Evolutionary conservation across 148 eudicot species (phyloP).

Genomic region (Polygonum maritimum): DNA sequence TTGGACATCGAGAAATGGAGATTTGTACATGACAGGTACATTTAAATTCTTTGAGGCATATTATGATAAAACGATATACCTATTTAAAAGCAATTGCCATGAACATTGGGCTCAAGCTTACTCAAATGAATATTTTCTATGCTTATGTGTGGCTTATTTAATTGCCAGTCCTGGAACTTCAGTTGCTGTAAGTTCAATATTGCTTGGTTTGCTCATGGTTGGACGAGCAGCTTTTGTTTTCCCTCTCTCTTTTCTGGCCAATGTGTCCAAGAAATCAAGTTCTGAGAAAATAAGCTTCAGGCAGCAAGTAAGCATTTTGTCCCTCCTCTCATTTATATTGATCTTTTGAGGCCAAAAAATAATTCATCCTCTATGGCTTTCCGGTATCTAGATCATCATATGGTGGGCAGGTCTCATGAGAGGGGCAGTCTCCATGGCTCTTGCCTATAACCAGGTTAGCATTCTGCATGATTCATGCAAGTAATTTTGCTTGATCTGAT

Average conservation of each 20-base stretch:
- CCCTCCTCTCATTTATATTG: not conserved
- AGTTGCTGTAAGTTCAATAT: constrained; percentile 55
- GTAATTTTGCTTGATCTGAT: not conserved
- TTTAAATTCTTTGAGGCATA: not conserved
- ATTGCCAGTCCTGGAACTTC: constrained; percentile 73
- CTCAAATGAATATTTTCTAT: not conserved
- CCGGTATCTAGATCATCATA: constrained; percentile 43
- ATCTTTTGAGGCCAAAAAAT: not conserved
- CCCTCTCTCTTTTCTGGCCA: constrained; percentile 67
- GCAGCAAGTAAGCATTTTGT: constrained; percentile 50
- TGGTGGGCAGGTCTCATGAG: constrained; percentile 99
- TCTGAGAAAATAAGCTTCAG: constrained; percentile 42
- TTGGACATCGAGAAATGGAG: constrained; percentile 88
- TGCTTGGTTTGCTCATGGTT: constrained; percentile 62
- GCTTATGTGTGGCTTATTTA: not conserved
- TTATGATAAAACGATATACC: not conserved
- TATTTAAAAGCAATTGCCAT: not conserved
- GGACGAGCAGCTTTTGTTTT: constrained; percentile 91
- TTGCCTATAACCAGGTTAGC: constrained; percentile 90
- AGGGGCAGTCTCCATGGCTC: constrained; percentile 96
- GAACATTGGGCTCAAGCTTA: not conserved
- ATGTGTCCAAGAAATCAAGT: constrained; percentile 37
- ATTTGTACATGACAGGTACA: constrained; percentile 56
- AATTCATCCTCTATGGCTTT: not conserved
- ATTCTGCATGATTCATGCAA: not conserved